Evolutionary conservation across 2,329 filamentous ascomycete species (phyloP), one percentile per base, ranked within the genome.

Genomic region (Herpotrichia juniperi): DNA sequence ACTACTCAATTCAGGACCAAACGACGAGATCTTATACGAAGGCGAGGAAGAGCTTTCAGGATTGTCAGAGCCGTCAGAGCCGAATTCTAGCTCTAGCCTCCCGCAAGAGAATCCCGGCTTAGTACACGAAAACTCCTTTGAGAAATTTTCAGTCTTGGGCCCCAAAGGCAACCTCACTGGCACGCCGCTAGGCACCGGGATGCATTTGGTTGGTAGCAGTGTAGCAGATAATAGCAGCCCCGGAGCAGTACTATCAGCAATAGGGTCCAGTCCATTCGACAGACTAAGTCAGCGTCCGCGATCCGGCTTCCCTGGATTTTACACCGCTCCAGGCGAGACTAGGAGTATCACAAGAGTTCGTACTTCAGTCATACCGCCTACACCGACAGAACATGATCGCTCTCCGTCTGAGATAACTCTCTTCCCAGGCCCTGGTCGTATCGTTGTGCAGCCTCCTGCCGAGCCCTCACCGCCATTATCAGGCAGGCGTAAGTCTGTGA

Each of bases 161-260:
- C 65, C 67, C 1, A 72, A 67, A 45, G 68, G 58, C 4, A 75
- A 75, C 34, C 45, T 75, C 3, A 75, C 73, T 31, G 72, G 70
- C 4, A 74, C 70, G 3, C 70, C 69, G 21, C 60, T 53, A 45
- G 73, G 70, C 9, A 74, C 66, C 16, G 66, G 67, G 4, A 71
- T 72, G 62, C 61, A 67, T 8, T 65, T 74, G 42, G 68, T 65
- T 25, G 73, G 72, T 12, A 76, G 74, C 50, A 76, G 73, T 51
- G 47, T 72, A 14, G 72, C 72, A 35, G 64, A 74, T 39, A 69
- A 58, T 7, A 75, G 71, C 50, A 74, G 71, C 28, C 68, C 68
- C 10, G 69, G 66, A 32, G 55, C 54, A 4, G 50, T 42, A 11
- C 56, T 58, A 28, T 64, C 51, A 49, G 67, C 62, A 22, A n/a